These are phyloP conservation scores for Arabidopsis arenosa DNA, from an alignment of 345 rosid species.

Conservation along the genomic window DNA sequence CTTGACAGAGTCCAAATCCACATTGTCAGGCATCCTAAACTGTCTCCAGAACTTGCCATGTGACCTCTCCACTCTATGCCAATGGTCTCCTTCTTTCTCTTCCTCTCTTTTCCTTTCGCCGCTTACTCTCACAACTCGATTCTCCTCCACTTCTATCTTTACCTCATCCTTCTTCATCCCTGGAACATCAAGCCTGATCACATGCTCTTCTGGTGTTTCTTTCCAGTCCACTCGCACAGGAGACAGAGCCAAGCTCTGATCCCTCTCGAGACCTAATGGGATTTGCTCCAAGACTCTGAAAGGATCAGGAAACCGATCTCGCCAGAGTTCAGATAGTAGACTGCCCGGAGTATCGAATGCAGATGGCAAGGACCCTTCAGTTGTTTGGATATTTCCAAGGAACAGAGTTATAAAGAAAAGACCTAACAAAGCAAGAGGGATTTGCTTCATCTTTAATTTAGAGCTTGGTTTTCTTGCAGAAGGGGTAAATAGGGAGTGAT, in stretches of 20 bases:
- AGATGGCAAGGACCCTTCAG: slow-evolving; percentile 51
- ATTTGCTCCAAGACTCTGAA: slow-evolving; percentile 68
- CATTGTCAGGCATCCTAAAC: slow-evolving; percentile 76
- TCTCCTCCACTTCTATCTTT: slow-evolving; percentile 77
- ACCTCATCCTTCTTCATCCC: slow-evolving; percentile 79
- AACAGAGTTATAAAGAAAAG: slow-evolving; percentile 33
- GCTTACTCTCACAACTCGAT: slow-evolving; percentile 66
- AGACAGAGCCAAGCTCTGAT: slow-evolving; percentile 49
- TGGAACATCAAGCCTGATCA: slow-evolving; percentile 68
- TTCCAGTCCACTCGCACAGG: slow-evolving; percentile 83
- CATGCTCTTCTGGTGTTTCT: slow-evolving; percentile 74
- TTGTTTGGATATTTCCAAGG: slow-evolving; percentile 27
- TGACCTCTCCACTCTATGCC: slow-evolving; percentile 84
- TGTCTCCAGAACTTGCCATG: slow-evolving; percentile 86
- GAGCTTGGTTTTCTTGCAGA: too few relatives aligned
- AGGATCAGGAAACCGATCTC: slow-evolving; percentile 55
- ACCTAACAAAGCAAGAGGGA: slow-evolving; percentile 3
- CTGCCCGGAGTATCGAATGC: slow-evolving; percentile 46
- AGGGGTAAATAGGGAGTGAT: neutral
- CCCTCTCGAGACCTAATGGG: slow-evolving; percentile 61
- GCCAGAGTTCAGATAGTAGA: slow-evolving; percentile 50
- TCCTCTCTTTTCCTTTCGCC: slow-evolving; percentile 81
- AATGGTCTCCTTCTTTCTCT: slow-evolving; percentile 70
- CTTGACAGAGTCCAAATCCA: slow-evolving; percentile 61
- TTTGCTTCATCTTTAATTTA: slow-evolving; percentile 34